Base-by-base conservation (phyloP, 2,329 filamentous ascomycete species). In the Aspergillus hortae region DNA sequence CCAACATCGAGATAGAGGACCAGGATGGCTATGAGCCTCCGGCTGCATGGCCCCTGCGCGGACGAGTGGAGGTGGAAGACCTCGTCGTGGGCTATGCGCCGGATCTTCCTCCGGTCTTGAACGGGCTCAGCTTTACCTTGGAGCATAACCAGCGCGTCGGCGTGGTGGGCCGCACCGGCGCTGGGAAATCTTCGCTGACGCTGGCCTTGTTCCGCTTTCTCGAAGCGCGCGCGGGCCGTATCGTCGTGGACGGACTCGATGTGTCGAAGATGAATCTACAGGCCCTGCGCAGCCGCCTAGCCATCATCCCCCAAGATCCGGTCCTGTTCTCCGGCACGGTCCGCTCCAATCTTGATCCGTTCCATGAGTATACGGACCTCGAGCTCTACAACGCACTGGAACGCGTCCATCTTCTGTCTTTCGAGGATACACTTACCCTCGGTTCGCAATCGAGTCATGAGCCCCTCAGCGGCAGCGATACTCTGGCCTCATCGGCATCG, bases 261-360 rank as follows among this genome's bases (percentile, higher is more conserved):
- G 88, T 91, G 48, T 85, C 58, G 0, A 54, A 53, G 11, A 46
- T 64, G 43, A 58, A 53, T 9, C 57, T 61, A 0, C 53, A 86
- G 49, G 83, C 87, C 48, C 74, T 92, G 4, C 81, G 89, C 21
- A 85, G 83, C 12, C 79, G 88, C 0, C 72, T 92, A 1, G 86
- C 88, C 44, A 92, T 92, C 60, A 92, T 92, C 48, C 89, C 89
- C 2, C 87, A 91, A 71, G 89, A 94, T 57, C 89, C 89, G 0
- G 87, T 92, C 1, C 77, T 94, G 6, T 92, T 92, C 71, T 89
- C 86, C 1, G 89, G 89, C 27, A 91, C 89, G 0, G 75, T 94
- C 21, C 80, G 88, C 44, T 85, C 79, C 42, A 92, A 92, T 62
- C 79, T 92, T 4, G 89, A 92, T 63, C 86, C 89, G 0, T 91